Evolutionary conservation across 106 monocot genomes (phyloP), one percentile per base, ranked within the genome.

Genomic region (Platanthera zijinensis): DNA sequence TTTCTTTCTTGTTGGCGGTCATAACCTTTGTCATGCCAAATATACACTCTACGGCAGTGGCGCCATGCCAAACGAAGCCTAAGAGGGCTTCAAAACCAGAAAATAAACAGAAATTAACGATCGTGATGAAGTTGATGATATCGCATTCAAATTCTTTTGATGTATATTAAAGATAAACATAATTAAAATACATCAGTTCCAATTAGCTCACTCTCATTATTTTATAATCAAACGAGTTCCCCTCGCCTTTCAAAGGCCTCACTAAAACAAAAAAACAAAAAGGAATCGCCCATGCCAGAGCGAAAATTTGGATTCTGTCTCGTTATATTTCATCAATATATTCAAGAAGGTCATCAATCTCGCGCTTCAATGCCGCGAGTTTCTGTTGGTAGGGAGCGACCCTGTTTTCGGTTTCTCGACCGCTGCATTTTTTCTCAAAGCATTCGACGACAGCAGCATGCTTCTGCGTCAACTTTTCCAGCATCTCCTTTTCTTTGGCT

Each of bases 401-500:
- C 3, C 92, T 83, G 75, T 79, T 99, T 59, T 90, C 94, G 10
- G 88, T 85, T 54, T 99, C 94, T 75, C 84, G 83, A 50, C 88
- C 90, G 32, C 86, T 62, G 5, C 77, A 76, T 78, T 99, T 99
- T 83, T 92, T 99, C 86, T 94, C 99, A 57, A 90, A 92, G 47
- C 85, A 80, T 32, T 99, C 94, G 22, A 92, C 86, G 14, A 92
- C 84, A 57, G 82, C 83, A 1, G 92, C 86, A 71, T 94, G 99
- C 68, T 87, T 99, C 52, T 78, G 57, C 77, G 94, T 85, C 69
- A 94, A 78, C 74, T 81, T 99, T 74, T 99, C 99, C 62, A 88
- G 94, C 85, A 90, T 61, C 62, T 99, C 99, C 64, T 82, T 90
- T 84, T 99, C 92, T 77, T 94, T 94, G n/a, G 85, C 66, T 74